Evolutionary conservation across 805 yeast species (phyloP).

Genomic region (Scheffersomyces ergatensis): DNA sequence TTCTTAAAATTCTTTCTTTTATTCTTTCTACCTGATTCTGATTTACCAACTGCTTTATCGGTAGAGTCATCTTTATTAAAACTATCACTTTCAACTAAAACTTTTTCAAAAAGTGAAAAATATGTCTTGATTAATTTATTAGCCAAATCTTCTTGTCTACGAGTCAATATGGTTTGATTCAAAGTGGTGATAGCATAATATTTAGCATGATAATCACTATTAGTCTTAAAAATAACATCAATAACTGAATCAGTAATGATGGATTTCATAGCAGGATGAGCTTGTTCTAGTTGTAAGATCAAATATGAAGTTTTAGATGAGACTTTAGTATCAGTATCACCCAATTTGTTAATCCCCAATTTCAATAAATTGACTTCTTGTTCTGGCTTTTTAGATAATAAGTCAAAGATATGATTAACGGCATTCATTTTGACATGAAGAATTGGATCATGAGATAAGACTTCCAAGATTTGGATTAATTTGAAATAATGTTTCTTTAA

Average conservation of each 20-base stretch:
- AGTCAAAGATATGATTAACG: conserved; percentile 72
- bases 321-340: conserved; percentile 89
- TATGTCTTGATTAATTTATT: conserved; percentile 81
- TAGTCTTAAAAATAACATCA: conserved; percentile 74
- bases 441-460: conserved; percentile 85
- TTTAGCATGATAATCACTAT: conserved; percentile 80
- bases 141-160: conserved; percentile 76
- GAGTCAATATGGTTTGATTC: conserved; percentile 87
- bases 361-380: conserved; percentile 90
- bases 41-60: conserved; percentile 46
- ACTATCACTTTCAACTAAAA: conserved; percentile 65
- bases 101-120: conserved; percentile 80
- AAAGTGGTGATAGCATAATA: conserved; percentile 86
- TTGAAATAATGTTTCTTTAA: conserved; percentile 74
- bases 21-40: conserved; percentile 54
- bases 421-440: conserved; percentile 80
- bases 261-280: conserved; percentile 93
- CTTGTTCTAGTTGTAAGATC: conserved; percentile 75
- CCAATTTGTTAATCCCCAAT: conserved; percentile 89
- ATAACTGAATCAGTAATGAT: conserved; percentile 76
- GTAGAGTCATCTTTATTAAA: conserved; percentile 34
- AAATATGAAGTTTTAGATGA: conserved; percentile 84
- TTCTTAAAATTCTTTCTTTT: conserved; percentile 68
- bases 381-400: conserved; percentile 85
- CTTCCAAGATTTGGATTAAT: conserved; percentile 74